Evolutionary conservation across 2,329 filamentous ascomycete species (phyloP), one percentile per base, ranked within the genome.

Genomic region (Sporothrix luriei): DNA sequence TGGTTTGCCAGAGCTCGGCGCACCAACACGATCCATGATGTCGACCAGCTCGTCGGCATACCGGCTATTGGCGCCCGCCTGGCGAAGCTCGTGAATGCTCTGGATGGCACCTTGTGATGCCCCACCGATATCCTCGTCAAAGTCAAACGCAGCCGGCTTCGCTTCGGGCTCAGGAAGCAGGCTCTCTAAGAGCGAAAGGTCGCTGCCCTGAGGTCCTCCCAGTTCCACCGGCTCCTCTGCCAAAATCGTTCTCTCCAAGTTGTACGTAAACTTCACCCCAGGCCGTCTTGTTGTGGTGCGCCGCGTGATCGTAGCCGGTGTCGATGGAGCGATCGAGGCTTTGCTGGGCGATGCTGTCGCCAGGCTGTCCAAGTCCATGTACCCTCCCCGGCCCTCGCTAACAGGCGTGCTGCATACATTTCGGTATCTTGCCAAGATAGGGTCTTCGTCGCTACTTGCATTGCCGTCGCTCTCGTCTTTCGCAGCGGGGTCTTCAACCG

Each of bases 11-110:
- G 76, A 74, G 33, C 78, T 79, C 0, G 87, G 86, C 6, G 74
- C 77, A 49, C 87, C 87, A 72, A 90, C 85, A 68, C 88, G 84
- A 57, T 87, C 86, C 68, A 89, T 78, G 19, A 90, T 78, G 73
- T 90, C 88, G 71, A 88, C 86, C 78, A 90, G 84, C 74, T 89
- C 87, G 73, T 90, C 88, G 4, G 88, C 82, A 73, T 88, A 88
- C 38, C 88, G 84, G 74, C 87, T 88, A 75, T 90, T 90, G 26
- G 87, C 88, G 19, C 88, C 88, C 4, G 88, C 87, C 71, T 89
- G 86, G 66, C 87, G 83, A 54, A 91, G 78, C 75, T 90, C 88
- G 75, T 91, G 88, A 21, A 90, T 85, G 73, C 86, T 88, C 70
- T 84, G 83, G 61, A 90, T 87, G 38, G 84, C 84, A 21, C 83